A percentile compares a stretch with the other conserved stretches of the same genome.
Evolutionary conservation across 306 rosid genomes (phyloP).

Genomic region (Sechiopsis laciniata): DNA sequence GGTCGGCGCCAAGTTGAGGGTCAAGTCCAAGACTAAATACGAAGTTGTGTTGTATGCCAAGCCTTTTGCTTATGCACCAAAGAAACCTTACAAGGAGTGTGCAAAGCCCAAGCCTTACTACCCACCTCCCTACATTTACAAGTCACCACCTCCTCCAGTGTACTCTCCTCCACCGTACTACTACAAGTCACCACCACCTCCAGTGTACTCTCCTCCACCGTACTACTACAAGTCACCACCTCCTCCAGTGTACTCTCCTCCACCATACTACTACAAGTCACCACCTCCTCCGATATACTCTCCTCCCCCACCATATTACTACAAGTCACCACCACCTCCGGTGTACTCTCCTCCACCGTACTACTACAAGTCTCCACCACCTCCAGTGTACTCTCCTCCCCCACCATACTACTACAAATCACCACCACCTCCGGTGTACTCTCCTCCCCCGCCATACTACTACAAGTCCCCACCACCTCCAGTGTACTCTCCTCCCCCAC

Average conservation of each 20-base stretch:
- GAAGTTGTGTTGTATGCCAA: constrained; percentile 66
- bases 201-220: constrained; percentile 25
- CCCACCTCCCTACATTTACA: constrained; percentile 47
- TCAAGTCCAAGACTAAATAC: constrained; percentile 61
- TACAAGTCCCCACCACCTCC: constrained; percentile 59
- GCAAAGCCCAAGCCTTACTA: constrained; percentile 41
- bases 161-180: constrained; percentile 20
- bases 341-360: background rate
- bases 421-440: constrained; percentile 27
- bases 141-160: constrained; percentile 47
- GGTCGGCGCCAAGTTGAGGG: constrained; percentile 45
- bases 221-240: constrained; percentile 40
- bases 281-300: constrained; percentile 15
- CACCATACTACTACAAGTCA: constrained; percentile 28
- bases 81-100: constrained; percentile 60
- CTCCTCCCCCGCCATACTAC: constrained; percentile 32
- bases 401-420: constrained; percentile 39
- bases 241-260: constrained; percentile 24
- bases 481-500: background rate
- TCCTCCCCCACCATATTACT: constrained; percentile 7
- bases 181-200: constrained; percentile 54
- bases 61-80: constrained; percentile 83
- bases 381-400: constrained; percentile 20
- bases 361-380: constrained; percentile 25
- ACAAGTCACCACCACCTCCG: constrained; percentile 20